Evolutionary conservation across 305 asterid species (phyloP).

Genomic region (Striga hermonthica): DNA sequence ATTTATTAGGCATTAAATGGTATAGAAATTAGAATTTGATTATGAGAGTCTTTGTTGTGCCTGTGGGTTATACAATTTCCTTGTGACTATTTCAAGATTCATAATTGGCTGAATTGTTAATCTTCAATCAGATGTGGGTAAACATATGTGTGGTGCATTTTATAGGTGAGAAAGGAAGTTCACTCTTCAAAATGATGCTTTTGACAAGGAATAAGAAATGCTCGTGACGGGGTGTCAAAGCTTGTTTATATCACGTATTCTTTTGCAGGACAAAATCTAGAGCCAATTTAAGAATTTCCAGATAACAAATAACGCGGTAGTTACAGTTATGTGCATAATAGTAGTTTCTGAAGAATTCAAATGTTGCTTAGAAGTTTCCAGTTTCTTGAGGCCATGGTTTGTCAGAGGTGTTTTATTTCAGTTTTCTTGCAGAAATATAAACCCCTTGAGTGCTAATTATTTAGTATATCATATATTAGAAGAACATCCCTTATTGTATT

Average conservation of each 20-base stretch:
- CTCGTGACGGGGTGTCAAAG: neutral
- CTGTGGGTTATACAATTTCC: neutral
- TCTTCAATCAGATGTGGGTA: neutral
- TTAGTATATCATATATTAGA: neutral
- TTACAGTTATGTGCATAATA: neutral
- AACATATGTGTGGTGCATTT: neutral
- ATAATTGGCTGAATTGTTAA: conserved; percentile 3
- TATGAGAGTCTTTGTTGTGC: conserved; percentile 9
- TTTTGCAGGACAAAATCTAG: neutral
- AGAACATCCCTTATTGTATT: conserved; percentile 2
- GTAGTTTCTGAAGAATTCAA: neutral
- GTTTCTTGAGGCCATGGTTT: conserved; percentile 18
- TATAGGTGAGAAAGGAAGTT: neutral
- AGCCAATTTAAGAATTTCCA: neutral
- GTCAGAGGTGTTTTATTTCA: neutral
- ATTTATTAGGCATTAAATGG: neutral
- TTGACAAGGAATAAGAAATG: neutral
- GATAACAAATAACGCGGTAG: neutral
- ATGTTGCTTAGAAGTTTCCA: conserved; percentile 1
- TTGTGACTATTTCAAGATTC: neutral
- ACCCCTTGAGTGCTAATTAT: conserved; percentile 6
- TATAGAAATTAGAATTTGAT: neutral
- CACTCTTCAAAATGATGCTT: neutral
- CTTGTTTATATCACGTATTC: neutral
- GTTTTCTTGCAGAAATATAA: neutral